phyloP scores from a whole-genome alignment of 2,329 filamentous ascomycete species.

The Cytospora mali region DNA sequence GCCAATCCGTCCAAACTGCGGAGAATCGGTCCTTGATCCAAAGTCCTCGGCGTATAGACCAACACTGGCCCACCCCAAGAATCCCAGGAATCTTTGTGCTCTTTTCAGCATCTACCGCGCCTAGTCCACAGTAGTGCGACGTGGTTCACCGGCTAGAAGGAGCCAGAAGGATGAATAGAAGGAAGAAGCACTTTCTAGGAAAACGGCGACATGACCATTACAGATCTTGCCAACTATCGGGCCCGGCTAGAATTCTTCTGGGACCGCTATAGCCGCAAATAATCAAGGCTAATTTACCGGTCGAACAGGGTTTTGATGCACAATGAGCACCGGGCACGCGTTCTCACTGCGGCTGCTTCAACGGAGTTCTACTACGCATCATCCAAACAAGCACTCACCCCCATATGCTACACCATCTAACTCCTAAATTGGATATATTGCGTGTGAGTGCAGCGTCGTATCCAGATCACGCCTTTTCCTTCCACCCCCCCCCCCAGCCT shows the following conservation, averaged over 20 bases:
- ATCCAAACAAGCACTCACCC: background rate
- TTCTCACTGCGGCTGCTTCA: background rate
- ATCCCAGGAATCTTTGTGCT: background rate
- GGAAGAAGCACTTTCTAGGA: background rate
- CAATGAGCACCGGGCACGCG: background rate
- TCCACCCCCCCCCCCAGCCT: slow-evolving; percentile 6
- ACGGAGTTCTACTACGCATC: background rate
- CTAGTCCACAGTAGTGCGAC: background rate
- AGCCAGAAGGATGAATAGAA: background rate
- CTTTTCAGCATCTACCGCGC: slow-evolving; percentile 17
- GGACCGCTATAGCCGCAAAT: too few relatives aligned
- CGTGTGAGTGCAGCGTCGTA: slow-evolving; percentile 24
- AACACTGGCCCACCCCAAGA: background rate
- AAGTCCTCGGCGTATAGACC: too few relatives aligned
- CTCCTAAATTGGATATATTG: background rate
- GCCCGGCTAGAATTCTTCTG: too few relatives aligned
- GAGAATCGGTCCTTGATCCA: too few relatives aligned
- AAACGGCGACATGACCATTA: background rate
- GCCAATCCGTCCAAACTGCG: background rate
- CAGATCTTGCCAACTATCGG: background rate
- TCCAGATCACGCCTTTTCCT: slow-evolving; percentile 24
- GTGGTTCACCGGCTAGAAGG: background rate
- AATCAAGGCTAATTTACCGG: too few relatives aligned
- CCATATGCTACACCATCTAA: background rate
- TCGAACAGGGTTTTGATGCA: background rate